Base-by-base conservation (phyloP, 306 rosid genomes). In the Vigna nakashimae region DNA sequence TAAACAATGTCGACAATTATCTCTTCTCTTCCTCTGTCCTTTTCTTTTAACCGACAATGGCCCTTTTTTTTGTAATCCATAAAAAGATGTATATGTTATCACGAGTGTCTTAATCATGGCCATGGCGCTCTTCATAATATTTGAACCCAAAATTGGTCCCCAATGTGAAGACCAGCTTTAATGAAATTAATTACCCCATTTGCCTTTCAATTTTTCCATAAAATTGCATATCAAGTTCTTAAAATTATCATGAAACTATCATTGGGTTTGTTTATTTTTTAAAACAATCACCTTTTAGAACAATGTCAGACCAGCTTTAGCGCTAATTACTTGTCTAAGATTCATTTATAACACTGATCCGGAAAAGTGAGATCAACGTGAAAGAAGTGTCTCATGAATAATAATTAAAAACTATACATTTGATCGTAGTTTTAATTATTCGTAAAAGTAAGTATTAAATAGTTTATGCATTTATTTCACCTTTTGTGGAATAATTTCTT, bases 21-120 rank as follows among this genome's bases (percentile, higher is more conserved):
- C 53, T 65, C 36, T 16, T 65, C 65, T 22, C 71, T 60, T 71
- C 16, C 9, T 18, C 17, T 2, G 71, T 69, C 43, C 65, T 49
- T 60, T 60, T 28, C 63, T 22, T 32, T 57, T 45, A n/a, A 55
- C 69, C 50, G 82, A 79, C 77, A 59, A 79, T 58, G 45, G 53
- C 16, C 38, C 1, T 40, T 32, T 26, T 9, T 3, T 38, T 38
- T 38, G 0, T n/a, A 36, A 34, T 32, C 22, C 7, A 38, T 34
- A 18, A 49, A 32, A 3, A 24, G 38, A 5, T 30, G 26, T 50
- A 38, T 52, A 34, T 48, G 65, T 60, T 71, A 43, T 36, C 36
- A 20, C 51, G 28, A 26, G 48, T 49, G 26, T 79, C 38, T 24
- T 51, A 62, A 71, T 62, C 65, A 50, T 70, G n/a, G 16, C 34